Conservation (phyloP, 2,329 filamentous ascomycete genomes). For the Chaetomium sp. region DNA sequence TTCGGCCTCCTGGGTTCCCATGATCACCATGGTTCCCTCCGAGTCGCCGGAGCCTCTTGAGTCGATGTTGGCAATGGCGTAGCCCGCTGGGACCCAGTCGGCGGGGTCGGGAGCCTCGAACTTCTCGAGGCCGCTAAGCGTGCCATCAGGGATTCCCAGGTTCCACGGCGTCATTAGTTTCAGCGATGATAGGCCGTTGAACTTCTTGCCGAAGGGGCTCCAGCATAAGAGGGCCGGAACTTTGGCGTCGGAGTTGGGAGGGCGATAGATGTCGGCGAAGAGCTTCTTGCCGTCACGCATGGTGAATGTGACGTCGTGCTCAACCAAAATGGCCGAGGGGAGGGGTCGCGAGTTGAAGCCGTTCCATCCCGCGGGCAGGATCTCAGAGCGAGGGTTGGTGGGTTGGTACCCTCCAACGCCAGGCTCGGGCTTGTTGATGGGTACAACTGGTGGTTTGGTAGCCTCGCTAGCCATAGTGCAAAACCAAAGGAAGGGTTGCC, state of each 20-base stretch:
- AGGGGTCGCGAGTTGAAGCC: slow-evolving; percentile 15
- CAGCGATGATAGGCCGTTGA: slow-evolving; percentile 6
- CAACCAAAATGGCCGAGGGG: slow-evolving; percentile 8
- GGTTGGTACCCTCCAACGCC: slow-evolving; percentile 10
- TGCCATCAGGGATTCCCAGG: slow-evolving; percentile 12
- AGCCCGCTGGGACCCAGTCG: slow-evolving; percentile 12
- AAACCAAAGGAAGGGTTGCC: neutral
- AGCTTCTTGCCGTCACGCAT: slow-evolving; percentile 15
- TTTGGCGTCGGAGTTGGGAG: slow-evolving; percentile 7
- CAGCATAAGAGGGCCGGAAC: slow-evolving; percentile 14
- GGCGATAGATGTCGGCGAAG: slow-evolving; percentile 16
- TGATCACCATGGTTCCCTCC: slow-evolving; percentile 13
- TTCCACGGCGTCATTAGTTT: slow-evolving; percentile 15
- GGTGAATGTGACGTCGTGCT: slow-evolving; percentile 10
- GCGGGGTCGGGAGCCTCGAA: slow-evolving; percentile 15
- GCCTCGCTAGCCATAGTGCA: neutral
- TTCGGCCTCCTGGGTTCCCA: slow-evolving; percentile 14
- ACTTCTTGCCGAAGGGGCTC: slow-evolving; percentile 16
- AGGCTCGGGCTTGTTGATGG: slow-evolving; percentile 7
- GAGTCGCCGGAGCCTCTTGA: slow-evolving; percentile 9
- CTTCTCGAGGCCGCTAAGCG: slow-evolving; percentile 14
- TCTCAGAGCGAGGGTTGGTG: slow-evolving; percentile 7
- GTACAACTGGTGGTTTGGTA: slow-evolving; percentile 3
- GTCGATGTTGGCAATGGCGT: slow-evolving; percentile 15
- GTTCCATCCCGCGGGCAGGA: slow-evolving; percentile 15